These are phyloP conservation scores for Botrytis hyacinthi DNA, from an alignment of 2,329 filamentous ascomycete genomes.

Conservation along the genomic window DNA sequence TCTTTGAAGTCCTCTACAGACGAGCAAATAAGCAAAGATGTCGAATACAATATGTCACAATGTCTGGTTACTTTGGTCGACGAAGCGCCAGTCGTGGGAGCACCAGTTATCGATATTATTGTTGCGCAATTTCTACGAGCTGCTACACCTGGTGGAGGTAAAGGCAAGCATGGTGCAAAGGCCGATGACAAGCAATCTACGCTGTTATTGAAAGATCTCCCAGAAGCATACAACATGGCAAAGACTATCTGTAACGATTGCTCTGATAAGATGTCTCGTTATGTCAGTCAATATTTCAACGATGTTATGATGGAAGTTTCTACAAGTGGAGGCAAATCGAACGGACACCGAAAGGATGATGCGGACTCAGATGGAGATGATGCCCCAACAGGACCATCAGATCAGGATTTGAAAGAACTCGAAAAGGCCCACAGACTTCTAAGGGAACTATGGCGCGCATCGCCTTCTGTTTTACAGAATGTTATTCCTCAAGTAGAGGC, in stretches of 20 bases:
- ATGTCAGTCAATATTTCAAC: constrained; percentile 95
- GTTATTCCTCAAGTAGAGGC: constrained; percentile 92
- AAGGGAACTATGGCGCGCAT: constrained; percentile 89
- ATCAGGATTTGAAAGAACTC: constrained; percentile 82
- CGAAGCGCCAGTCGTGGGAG: constrained; percentile 73
- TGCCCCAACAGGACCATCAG: constrained; percentile 61
- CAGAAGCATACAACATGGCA: constrained; percentile 93
- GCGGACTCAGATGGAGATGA: constrained; percentile 65
- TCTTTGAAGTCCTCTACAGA: constrained; percentile 71
- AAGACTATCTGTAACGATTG: constrained; percentile 88
- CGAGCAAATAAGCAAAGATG: constrained; percentile 85
- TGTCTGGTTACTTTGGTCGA: constrained; percentile 84
- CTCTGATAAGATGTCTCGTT: constrained; percentile 90
- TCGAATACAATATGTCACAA: constrained; percentile 88
- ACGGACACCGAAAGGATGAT: constrained; percentile 52
- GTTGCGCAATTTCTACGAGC: constrained; percentile 94
- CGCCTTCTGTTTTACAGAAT: constrained; percentile 83
- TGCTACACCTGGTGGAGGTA: constrained; percentile 63
- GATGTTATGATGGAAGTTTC: constrained; percentile 92
- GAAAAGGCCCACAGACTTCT: constrained; percentile 86
- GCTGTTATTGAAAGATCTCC: constrained; percentile 80
- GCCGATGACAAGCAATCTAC: constrained; percentile 77
- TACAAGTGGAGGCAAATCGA: constrained; percentile 48
- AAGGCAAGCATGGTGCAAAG: constrained; percentile 50
- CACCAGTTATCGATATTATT: constrained; percentile 84